Percentiles rank a stretch among this genome's conserved stretches.
Conservation (phyloP, 306 rosid species). For the Malus fusca region DNA sequence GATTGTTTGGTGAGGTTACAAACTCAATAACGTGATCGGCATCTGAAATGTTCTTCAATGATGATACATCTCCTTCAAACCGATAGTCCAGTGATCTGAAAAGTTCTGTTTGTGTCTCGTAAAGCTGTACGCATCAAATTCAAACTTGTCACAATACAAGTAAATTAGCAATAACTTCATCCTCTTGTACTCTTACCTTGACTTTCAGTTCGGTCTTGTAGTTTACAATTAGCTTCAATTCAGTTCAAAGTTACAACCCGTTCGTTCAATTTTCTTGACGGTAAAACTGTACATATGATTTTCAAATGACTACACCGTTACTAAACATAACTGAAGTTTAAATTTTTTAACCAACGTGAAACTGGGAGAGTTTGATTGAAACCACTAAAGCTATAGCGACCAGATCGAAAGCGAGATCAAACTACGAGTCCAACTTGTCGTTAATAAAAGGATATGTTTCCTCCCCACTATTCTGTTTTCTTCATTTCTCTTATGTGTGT, state of each 20-base stretch:
- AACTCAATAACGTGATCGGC: conserved; percentile 27
- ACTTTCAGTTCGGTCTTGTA: not conserved
- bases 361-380: too few species aligned
- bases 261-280: too few species aligned
- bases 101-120: conserved; percentile 28
- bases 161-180: not conserved
- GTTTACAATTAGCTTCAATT: not conserved
- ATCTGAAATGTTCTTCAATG: conserved; percentile 21
- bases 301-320: too few species aligned
- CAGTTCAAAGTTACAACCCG: too few species aligned
- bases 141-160: not conserved
- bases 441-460: not conserved
- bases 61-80: conserved; percentile 37
- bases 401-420: not conserved
- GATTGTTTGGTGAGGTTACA: conserved; percentile 61
- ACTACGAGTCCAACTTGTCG: not conserved
- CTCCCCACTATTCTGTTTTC: not conserved
- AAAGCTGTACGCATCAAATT: conserved; percentile 12
- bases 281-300: too few species aligned
- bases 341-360: too few species aligned
- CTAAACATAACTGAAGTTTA: too few species aligned
- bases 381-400: not conserved
- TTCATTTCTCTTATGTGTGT: not conserved
- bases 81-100: conserved; percentile 20
- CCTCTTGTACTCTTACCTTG: not conserved